Conservation (phyloP, 495 filamentous ascomycete species). For the Hyphodiscus hymeniophilus region DNA sequence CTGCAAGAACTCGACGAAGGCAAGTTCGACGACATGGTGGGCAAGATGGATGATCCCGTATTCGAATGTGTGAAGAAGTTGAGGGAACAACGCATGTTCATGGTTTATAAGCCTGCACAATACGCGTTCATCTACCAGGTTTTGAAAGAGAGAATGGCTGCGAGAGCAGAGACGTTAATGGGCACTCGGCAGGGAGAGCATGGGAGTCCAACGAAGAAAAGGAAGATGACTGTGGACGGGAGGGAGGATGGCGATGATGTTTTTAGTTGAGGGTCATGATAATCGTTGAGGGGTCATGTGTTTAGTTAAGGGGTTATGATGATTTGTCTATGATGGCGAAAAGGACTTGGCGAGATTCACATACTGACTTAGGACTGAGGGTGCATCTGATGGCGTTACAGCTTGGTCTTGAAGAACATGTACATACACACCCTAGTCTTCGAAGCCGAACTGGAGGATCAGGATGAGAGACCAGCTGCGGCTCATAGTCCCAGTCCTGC, state of each 20-base stretch:
- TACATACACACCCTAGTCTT: too few species aligned
- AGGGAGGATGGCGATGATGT: neutral
- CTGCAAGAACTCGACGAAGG: constrained; percentile 71
- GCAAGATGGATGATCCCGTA: constrained; percentile 40
- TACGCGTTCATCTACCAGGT: constrained; percentile 85
- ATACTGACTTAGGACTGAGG: too few species aligned
- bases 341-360: too few species aligned
- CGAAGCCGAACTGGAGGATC: too few species aligned
- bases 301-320: too few species aligned
- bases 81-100: constrained; percentile 81
- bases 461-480: too few species aligned
- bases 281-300: too few species aligned
- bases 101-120: constrained; percentile 86
- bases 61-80: constrained; percentile 61
- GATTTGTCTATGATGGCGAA: too few species aligned
- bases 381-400: too few species aligned
- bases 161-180: neutral
- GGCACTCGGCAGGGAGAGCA: neutral
- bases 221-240: neutral
- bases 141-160: constrained; percentile 54
- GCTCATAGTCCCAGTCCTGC: too few species aligned
- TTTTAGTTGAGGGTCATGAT: too few species aligned
- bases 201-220: constrained; percentile 4
- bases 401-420: too few species aligned
- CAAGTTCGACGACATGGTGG: constrained; percentile 36